A percentile compares a stretch with the other conserved stretches of the same genome.
phyloP scores from a whole-genome alignment of 116 monocot species.

The Iris pallida region DNA sequence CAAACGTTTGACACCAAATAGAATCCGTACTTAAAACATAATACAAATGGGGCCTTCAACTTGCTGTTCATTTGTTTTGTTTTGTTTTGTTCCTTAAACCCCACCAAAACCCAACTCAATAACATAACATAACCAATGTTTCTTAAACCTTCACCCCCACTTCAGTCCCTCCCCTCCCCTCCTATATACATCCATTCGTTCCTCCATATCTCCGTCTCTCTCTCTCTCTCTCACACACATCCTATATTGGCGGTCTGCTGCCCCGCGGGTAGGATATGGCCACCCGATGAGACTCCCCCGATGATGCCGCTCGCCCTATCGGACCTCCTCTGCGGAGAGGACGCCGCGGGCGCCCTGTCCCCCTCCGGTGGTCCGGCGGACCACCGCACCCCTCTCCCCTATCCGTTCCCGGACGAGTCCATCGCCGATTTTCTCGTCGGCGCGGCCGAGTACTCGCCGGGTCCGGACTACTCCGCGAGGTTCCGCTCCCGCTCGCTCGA shows the following conservation, averaged over 20 bases:
- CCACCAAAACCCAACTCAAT: no score
- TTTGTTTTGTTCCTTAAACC: no score
- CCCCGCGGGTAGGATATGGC: slow-evolving; percentile 5
- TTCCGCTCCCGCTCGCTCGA: slow-evolving; percentile 53
- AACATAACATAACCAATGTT: no score
- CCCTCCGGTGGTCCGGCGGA: neutral
- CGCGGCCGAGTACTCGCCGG: slow-evolving; percentile 43
- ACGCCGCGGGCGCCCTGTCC: slow-evolving; percentile 24
- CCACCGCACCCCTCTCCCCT: neutral
- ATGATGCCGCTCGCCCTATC: neutral
- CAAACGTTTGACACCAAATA: no score
- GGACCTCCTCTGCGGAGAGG: slow-evolving; percentile 62
- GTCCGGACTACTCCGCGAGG: slow-evolving; percentile 33
- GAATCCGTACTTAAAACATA: no score
- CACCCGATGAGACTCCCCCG: neutral
- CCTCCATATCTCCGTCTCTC: no score
- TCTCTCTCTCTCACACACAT: no score
- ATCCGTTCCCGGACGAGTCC: slow-evolving; percentile 32
- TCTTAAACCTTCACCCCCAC: no score
- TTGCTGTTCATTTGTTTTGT: no score
- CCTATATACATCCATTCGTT: no score
- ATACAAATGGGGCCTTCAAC: no score
- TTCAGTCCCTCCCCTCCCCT: no score
- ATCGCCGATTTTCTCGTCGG: slow-evolving; percentile 42
- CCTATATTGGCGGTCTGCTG: neutral